Percentiles rank a stretch among this genome's conserved stretches.
These are phyloP conservation scores for Phellinidium pouzarii DNA, from an alignment of 1,284 basidiomycete genomes.

Conservation along the genomic window DNA sequence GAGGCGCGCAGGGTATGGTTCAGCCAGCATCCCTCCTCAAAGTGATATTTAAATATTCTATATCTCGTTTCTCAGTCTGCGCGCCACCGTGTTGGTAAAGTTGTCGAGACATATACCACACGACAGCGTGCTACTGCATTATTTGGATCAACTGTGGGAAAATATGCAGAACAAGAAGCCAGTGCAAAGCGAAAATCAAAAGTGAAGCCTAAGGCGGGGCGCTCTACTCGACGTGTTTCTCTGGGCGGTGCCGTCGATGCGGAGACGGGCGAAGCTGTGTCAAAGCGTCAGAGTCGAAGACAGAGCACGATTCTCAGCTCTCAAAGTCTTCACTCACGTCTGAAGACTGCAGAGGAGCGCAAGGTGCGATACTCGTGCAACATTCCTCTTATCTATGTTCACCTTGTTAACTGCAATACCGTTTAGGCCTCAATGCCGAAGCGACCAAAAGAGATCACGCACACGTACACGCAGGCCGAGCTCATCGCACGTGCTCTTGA, in stretches of 20 bases:
- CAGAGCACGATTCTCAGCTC: slow-evolving; percentile 59
- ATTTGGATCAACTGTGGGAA: slow-evolving; percentile 26
- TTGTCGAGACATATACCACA: slow-evolving; percentile 56
- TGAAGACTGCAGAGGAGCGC: slow-evolving; percentile 54
- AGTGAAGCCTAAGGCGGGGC: slow-evolving; percentile 31
- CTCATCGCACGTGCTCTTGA: slow-evolving; percentile 77
- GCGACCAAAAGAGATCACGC: slow-evolving; percentile 45
- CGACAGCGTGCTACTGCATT: slow-evolving; percentile 35
- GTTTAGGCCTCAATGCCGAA: slow-evolving; percentile 52
- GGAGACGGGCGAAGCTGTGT: slow-evolving; percentile 43
- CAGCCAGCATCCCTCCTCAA: neutral
- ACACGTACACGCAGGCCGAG: slow-evolving; percentile 66
- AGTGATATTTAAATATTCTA: neutral
- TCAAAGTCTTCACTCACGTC: slow-evolving; percentile 48
- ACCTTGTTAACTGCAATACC: slow-evolving; percentile 6
- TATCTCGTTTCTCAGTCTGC: slow-evolving; percentile 5
- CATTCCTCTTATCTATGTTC: neutral
- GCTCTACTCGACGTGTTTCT: slow-evolving; percentile 51
- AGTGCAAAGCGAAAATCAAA: slow-evolving; percentile 29
- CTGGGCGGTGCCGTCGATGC: slow-evolving; percentile 47
- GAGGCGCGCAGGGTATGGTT: slow-evolving; percentile 44
- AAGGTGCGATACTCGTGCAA: slow-evolving; percentile 36
- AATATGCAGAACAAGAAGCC: slow-evolving; percentile 49
- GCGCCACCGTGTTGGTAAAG: slow-evolving; percentile 42
- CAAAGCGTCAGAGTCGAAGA: slow-evolving; percentile 56